These are phyloP conservation scores for Blastomyces parvus DNA, from an alignment of 2,329 filamentous ascomycete genomes.

Conservation along the genomic window DNA sequence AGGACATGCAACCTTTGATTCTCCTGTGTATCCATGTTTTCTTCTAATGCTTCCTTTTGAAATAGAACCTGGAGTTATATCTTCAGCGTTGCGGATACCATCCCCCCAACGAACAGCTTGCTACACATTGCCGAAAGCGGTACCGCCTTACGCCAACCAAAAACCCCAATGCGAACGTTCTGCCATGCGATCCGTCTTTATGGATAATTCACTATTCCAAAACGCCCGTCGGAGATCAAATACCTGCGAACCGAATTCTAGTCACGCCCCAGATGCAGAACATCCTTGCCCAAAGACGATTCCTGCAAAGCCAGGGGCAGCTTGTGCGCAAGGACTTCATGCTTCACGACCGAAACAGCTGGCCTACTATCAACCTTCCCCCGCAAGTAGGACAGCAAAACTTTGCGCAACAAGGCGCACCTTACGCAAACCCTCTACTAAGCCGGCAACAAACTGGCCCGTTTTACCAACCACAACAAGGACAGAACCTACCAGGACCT, in stretches of 20 bases:
- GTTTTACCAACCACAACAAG: constrained; percentile 26
- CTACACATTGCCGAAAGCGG: constrained; percentile 69
- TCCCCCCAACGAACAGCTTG: constrained; percentile 59
- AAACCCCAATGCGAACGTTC: constrained; percentile 57
- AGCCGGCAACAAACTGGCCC: constrained; percentile 25
- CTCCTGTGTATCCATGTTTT: constrained; percentile 11
- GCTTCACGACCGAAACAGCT: constrained; percentile 78
- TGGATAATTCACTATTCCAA: constrained; percentile 89
- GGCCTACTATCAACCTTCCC: constrained; percentile 73
- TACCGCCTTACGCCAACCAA: constrained; percentile 74
- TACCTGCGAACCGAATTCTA: constrained; percentile 54
- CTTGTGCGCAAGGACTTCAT: constrained; percentile 89
- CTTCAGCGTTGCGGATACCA: constrained; percentile 73
- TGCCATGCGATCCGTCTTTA: constrained; percentile 66
- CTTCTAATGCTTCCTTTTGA: neutral
- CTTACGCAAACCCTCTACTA: constrained; percentile 28
- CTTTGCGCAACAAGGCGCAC: constrained; percentile 43
- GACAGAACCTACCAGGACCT: constrained; percentile 21
- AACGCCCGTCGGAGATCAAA: constrained; percentile 61
- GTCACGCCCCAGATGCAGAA: constrained; percentile 34
- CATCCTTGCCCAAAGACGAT: constrained; percentile 41
- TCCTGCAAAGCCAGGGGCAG: constrained; percentile 64
- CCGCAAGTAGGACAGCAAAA: constrained; percentile 42
- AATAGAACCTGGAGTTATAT: constrained; percentile 77
- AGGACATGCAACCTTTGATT: constrained; percentile 17